Evolutionary conservation across 2,329 filamentous ascomycete genomes (phyloP), one percentile per base, ranked within the genome.

Genomic region (Fonsecaea pedrosoi): DNA sequence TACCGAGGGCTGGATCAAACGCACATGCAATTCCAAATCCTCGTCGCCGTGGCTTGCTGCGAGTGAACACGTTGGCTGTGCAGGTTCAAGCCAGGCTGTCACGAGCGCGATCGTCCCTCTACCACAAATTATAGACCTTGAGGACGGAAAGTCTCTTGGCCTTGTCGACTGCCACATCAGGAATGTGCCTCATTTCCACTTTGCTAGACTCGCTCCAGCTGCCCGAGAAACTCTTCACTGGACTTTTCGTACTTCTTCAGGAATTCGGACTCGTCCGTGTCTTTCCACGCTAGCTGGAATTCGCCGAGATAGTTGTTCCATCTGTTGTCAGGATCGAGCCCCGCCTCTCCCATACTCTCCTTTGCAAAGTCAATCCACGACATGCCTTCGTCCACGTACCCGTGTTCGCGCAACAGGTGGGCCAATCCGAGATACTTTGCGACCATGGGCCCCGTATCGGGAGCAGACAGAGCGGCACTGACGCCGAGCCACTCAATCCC

Each of bases 401-500:
- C 64, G 50, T 62, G 64, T 38, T 69, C 67, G 10, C 56, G 60
- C 30, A 69, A 57, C 18, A 69, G 42, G 18, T 64, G 67, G 10
- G 64, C 60, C 9, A 66, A 25, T 21, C 45, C 55, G 9, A 64
- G 56, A 55, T 69, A 66, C 15, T 60, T 60, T 48, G 18, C 37
- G 8, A 56, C 56, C 67, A 66, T 69, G 25, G 15, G 13, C 7
- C 34, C 56, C 5, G 61, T 45, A 13, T 69, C 53, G 38, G 48
- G 34, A 13, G 53, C 54, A 3, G 55, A 62, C 55, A 65, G 37
- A 18, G 65, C 68, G 30, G 67, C 67, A 53, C 67, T 68, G 32
- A 69, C 54, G 13, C 40, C 65, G 13, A 71, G 60, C 69, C 69
- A 71, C 38, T 64, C 62, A 9, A 69, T 53, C 35, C 69, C 67